Evolutionary conservation across 495 filamentous ascomycete genomes (phyloP), one percentile per base, ranked within the genome.

Genomic region (Trichoderma orchidacearum): DNA sequence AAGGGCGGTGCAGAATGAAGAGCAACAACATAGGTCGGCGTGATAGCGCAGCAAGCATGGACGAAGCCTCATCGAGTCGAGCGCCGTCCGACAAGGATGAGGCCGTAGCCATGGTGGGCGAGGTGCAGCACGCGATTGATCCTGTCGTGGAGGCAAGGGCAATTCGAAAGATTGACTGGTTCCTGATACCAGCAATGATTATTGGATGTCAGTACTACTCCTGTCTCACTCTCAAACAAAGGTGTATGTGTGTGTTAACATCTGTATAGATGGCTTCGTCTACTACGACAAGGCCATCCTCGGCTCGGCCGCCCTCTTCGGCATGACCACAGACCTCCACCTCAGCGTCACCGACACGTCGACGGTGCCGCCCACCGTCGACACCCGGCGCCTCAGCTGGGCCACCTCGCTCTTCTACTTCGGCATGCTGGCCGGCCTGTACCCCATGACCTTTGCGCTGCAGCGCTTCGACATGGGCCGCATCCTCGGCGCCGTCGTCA

Each of bases 241-340:
- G 15, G 5, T 41, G n/a, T 6, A 13, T 41, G 1, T 41, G n/a
- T 51, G 58, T 34, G 27, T 48, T 27, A 13, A n/a, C n/a, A n/a
- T n/a, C n/a, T n/a, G n/a, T 0, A 27, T 35, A 67, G 69, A 88
- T 70, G 85, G 85, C 11, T 72, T 90, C 51, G 84, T 88, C 6
- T 90, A 88, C 65, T 89, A 86, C 63, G 86, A 90, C 66, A 90
- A 89, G 80, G 85, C 85, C 5, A 87, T 90, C 56, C 66, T 89
- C 5, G 85, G 85, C n/a, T 77, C 78, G 55, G 85, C 85, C 0
- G 76, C 78, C 9, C 74, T 89, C 12, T 86, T 89, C 65, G 85
- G 85, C 58, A 88, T 89, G 85, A 87, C 85, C 0, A 71, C 74
- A 18, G 85, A 90, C 64, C 72, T 89, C 30, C 54, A 67, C 4